phyloP scores from a whole-genome alignment of 805 yeast species.

The Wickerhamiella kurtzmanii region DNA sequence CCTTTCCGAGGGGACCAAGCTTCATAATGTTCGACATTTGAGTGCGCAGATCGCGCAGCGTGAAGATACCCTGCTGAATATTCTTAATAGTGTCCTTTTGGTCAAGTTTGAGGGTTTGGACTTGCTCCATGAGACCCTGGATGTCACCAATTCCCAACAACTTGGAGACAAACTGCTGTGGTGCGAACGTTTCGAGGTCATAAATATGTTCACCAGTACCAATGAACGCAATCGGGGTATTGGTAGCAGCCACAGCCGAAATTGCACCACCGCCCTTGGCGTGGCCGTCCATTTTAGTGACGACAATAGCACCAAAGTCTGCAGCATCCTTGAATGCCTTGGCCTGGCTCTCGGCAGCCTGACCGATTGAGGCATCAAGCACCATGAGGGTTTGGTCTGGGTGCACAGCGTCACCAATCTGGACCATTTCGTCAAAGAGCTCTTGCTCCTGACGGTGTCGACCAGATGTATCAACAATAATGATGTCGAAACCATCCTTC shows the following conservation, averaged over 20 bases:
- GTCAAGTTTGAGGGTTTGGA: slow-evolving; percentile 71
- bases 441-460: slow-evolving; percentile 92
- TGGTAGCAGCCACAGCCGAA: slow-evolving; percentile 93
- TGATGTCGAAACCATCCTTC: slow-evolving; percentile 80
- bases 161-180: slow-evolving; percentile 80
- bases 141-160: slow-evolving; percentile 90
- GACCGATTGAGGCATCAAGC: slow-evolving; percentile 93
- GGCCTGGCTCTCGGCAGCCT: slow-evolving; percentile 93
- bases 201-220: slow-evolving; percentile 98
- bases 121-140: slow-evolving; percentile 88
- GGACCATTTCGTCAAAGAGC: slow-evolving; percentile 86
- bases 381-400: slow-evolving; percentile 98
- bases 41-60: slow-evolving; percentile 78
- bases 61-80: slow-evolving; percentile 87
- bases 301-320: slow-evolving; percentile 85
- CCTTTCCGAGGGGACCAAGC: slow-evolving; percentile 91
- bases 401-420: slow-evolving; percentile 70
- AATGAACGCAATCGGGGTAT: slow-evolving; percentile 86
- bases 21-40: slow-evolving; percentile 92
- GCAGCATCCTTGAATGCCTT: slow-evolving; percentile 86
- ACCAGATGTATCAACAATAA: slow-evolving; percentile 95
- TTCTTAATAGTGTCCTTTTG: slow-evolving; percentile 79
- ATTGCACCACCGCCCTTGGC: slow-evolving; percentile 99
- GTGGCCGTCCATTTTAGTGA: slow-evolving; percentile 96
- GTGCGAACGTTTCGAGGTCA: slow-evolving; percentile 84